These are phyloP conservation scores for Raffaelea albimanens DNA, from an alignment of 2,329 filamentous ascomycete genomes.

Conservation along the genomic window DNA sequence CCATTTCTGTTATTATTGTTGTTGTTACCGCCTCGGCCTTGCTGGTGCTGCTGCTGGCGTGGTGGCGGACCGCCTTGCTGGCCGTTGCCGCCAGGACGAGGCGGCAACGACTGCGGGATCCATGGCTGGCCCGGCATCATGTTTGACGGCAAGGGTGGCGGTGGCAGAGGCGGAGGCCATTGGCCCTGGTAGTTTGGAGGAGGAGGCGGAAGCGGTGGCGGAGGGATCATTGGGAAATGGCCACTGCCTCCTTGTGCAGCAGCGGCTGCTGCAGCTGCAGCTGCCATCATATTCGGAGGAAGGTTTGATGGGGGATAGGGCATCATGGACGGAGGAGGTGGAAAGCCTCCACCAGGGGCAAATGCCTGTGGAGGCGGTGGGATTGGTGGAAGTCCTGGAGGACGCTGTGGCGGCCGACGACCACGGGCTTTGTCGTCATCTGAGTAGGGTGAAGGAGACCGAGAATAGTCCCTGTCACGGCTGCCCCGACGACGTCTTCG, in stretches of 20 bases:
- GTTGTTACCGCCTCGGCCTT: not conserved
- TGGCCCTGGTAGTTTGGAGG: slow-evolving; percentile 9
- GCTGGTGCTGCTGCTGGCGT: not conserved
- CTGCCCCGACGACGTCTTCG: too few relatives aligned
- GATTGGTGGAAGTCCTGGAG: slow-evolving; percentile 1
- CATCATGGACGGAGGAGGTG: too few relatives aligned
- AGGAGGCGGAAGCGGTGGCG: slow-evolving; percentile 1
- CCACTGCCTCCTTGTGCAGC: not conserved
- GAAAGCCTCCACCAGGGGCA: not conserved
- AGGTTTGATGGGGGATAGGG: not conserved
- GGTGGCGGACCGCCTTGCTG: not conserved
- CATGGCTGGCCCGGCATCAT: not conserved
- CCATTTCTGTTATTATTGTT: not conserved
- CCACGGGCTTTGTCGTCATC: too few relatives aligned
- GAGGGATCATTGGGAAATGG: not conserved
- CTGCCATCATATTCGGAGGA: not conserved
- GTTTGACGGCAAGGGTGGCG: not conserved
- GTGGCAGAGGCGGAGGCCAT: slow-evolving; percentile 10
- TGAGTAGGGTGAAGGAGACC: slow-evolving; percentile 4
- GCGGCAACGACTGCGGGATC: not conserved
- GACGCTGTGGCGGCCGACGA: too few relatives aligned
- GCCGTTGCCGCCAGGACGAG: not conserved
- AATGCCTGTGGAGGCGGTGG: slow-evolving; percentile 11
- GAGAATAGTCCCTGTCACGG: slow-evolving; percentile 7
- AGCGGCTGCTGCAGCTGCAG: not conserved